Conservation (phyloP, 2,329 filamentous ascomycete species). For the Scedosporium aurantiacum region DNA sequence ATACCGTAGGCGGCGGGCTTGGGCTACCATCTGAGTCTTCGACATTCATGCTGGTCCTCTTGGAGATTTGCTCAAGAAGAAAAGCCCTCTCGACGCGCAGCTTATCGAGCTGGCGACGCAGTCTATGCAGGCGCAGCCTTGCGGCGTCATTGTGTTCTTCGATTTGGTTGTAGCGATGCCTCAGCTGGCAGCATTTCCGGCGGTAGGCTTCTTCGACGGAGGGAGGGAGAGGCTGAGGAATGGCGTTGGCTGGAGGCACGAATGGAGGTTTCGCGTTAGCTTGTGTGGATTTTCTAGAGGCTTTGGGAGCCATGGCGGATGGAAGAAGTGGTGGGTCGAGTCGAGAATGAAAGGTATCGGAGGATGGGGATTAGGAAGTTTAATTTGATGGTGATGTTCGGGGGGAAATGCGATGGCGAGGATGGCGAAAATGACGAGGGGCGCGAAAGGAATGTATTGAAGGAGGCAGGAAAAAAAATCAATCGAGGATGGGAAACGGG, state of each 20-base stretch:
- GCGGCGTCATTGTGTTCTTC: conserved; percentile 84
- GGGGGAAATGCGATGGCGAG: not conserved
- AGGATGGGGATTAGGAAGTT: not conserved
- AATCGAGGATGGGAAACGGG: not conserved
- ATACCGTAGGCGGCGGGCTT: conserved; percentile 67
- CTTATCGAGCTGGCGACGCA: conserved; percentile 81
- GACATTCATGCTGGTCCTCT: conserved; percentile 62
- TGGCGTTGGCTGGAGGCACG: conserved; percentile 24
- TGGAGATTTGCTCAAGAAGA: conserved; percentile 60
- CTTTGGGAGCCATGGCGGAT: conserved; percentile 8
- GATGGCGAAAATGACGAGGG: not conserved
- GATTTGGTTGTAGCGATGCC: conserved; percentile 82
- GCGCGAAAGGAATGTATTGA: not conserved
- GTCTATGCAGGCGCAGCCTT: conserved; percentile 64
- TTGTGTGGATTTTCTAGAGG: conserved; percentile 3
- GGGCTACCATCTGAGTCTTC: conserved; percentile 71
- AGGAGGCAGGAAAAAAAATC: not conserved
- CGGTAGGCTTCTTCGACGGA: conserved; percentile 95
- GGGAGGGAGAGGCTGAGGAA: conserved; percentile 59
- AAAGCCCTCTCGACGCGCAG: conserved; percentile 77
- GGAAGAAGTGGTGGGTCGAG: not conserved
- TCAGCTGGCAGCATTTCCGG: conserved; percentile 89
- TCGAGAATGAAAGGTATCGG: not conserved
- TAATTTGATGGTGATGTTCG: not conserved
- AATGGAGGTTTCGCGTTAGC: conserved; percentile 6